Evolutionary conservation across 2,329 filamentous ascomycete species (phyloP).

Genomic region (Alternaria consortialis): DNA sequence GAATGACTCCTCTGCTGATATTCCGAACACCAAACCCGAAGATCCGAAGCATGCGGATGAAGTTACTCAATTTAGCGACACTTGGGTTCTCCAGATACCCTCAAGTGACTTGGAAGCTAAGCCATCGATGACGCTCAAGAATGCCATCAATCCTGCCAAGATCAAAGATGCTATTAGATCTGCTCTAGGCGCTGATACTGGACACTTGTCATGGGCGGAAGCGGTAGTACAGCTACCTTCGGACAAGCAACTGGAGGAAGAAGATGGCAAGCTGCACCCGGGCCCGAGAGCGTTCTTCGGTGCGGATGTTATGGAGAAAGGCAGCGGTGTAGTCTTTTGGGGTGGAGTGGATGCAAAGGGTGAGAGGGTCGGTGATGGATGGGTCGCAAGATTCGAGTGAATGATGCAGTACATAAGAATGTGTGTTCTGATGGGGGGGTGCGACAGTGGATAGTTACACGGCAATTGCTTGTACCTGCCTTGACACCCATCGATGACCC

Average conservation of each 20-base stretch:
- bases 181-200: slow-evolving; percentile 53
- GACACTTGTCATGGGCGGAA: slow-evolving; percentile 55
- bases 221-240: slow-evolving; percentile 51
- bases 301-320: slow-evolving; percentile 50
- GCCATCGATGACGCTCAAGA: slow-evolving; percentile 31
- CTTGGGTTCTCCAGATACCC: slow-evolving; percentile 57
- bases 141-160: slow-evolving; percentile 53
- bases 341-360: slow-evolving; percentile 56
- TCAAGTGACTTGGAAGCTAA: slow-evolving; percentile 45
- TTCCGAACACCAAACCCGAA: slow-evolving; percentile 1
- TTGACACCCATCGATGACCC: too few species aligned
- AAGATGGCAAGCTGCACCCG: slow-evolving; percentile 56
- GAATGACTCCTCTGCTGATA: slow-evolving; percentile 4
- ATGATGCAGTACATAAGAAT: background rate
- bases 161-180: slow-evolving; percentile 56
- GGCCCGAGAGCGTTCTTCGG: slow-evolving; percentile 55
- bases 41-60: slow-evolving; percentile 21
- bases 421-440: background rate
- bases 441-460: background rate
- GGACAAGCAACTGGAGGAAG: slow-evolving; percentile 41
- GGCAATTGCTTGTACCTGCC: background rate
- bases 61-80: slow-evolving; percentile 50
- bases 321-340: slow-evolving; percentile 52
- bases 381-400: slow-evolving; percentile 53
- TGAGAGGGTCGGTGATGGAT: slow-evolving; percentile 55